Conservation (phyloP, 1,284 basidiomycete genomes). For the Boletus mariae region DNA sequence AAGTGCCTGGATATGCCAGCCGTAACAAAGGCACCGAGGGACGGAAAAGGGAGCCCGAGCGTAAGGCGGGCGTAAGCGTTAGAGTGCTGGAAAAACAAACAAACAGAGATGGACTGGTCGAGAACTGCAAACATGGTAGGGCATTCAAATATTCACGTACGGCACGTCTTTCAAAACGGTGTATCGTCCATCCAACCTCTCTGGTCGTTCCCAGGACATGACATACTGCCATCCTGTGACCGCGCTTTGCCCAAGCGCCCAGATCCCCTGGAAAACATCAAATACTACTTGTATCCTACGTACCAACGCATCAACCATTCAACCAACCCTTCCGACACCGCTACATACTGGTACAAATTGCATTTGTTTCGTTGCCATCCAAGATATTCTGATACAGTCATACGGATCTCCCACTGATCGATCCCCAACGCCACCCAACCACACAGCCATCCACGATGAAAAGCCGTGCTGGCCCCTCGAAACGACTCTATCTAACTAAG, state of each 20-base stretch:
- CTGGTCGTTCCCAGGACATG: too few relatives aligned
- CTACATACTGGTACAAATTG: neutral
- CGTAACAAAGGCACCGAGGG: neutral
- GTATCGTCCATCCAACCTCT: too few relatives aligned
- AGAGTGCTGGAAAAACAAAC: neutral
- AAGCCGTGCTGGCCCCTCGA: neutral
- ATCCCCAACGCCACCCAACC: neutral
- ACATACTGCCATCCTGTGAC: too few relatives aligned
- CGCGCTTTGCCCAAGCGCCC: too few relatives aligned
- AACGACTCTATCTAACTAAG: conserved; percentile 14
- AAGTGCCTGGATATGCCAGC: neutral
- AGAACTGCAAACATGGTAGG: too few relatives aligned
- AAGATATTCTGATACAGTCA: neutral
- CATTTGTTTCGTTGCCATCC: neutral
- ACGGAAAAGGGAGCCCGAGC: neutral
- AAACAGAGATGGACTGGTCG: too few relatives aligned
- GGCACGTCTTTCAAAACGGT: neutral
- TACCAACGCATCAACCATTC: neutral
- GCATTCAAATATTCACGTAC: too few relatives aligned
- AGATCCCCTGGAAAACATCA: neutral
- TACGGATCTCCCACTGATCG: conserved; percentile 10
- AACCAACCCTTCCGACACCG: neutral
- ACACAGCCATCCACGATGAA: neutral
- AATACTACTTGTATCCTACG: neutral
- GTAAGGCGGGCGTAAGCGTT: neutral